phyloP scores from a whole-genome alignment of 2,329 filamentous ascomycete genomes.

The Claviceps quebecensis region DNA sequence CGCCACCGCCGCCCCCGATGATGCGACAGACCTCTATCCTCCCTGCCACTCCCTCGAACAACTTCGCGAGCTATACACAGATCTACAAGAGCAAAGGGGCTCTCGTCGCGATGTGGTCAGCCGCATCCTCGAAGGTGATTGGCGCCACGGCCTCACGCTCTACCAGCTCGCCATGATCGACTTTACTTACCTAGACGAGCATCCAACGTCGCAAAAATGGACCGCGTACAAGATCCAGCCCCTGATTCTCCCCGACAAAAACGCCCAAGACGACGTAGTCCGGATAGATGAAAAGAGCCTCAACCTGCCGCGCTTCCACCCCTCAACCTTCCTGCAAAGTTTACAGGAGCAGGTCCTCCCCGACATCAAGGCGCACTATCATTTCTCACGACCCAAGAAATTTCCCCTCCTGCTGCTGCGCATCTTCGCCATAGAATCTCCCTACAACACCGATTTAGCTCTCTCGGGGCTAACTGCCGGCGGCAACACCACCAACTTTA shows the following conservation, averaged over 20 bases:
- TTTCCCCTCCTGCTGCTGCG: slow-evolving; percentile 63
- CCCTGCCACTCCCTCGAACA: slow-evolving; percentile 50
- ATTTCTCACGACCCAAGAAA: slow-evolving; percentile 55
- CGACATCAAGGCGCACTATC: slow-evolving; percentile 72
- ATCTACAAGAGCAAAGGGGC: slow-evolving; percentile 46
- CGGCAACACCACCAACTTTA: slow-evolving; percentile 31
- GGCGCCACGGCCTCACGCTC: slow-evolving; percentile 48
- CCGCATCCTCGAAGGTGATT: slow-evolving; percentile 53
- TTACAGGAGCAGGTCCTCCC: slow-evolving; percentile 63
- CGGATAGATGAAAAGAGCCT: slow-evolving; percentile 32
- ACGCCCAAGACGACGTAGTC: slow-evolving; percentile 24
- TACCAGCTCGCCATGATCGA: slow-evolving; percentile 59
- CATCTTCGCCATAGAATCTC: slow-evolving; percentile 66
- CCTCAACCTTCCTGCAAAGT: slow-evolving; percentile 63
- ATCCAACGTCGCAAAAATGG: slow-evolving; percentile 51
- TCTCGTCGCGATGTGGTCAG: slow-evolving; percentile 49
- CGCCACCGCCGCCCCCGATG: slow-evolving; percentile 29
- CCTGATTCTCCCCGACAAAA: slow-evolving; percentile 26
- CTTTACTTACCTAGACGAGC: slow-evolving; percentile 50
- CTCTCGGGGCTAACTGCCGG: slow-evolving; percentile 20
- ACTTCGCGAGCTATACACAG: slow-evolving; percentile 50
- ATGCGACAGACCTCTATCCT: slow-evolving; percentile 54
- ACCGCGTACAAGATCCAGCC: slow-evolving; percentile 45
- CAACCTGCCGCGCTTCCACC: slow-evolving; percentile 58
- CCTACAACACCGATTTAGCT: slow-evolving; percentile 53